A percentile compares a stretch with the other conserved stretches of the same genome.
These are phyloP conservation scores for Aspergillaceae sp. DNA, from an alignment of 2,329 filamentous ascomycete genomes.

Conservation along the genomic window DNA sequence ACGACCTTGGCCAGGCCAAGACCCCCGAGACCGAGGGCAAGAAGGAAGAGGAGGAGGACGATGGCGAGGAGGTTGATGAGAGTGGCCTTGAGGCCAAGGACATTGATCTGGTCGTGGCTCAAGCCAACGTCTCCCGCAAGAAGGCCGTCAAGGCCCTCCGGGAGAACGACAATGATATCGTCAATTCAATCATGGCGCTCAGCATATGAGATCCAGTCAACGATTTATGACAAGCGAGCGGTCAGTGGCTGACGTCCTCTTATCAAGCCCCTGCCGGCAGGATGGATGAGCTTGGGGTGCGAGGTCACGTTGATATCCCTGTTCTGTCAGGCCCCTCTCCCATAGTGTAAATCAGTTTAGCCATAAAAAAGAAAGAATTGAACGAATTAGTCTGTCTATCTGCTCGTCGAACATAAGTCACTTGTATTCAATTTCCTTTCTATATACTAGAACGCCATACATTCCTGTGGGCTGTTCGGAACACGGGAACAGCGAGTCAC, in stretches of 20 bases:
- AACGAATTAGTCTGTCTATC: not conserved
- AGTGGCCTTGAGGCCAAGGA: conserved; percentile 96
- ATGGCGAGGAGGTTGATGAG: conserved; percentile 92
- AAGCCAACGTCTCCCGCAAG: conserved; percentile 92
- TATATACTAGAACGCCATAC: not conserved
- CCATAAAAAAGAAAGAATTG: conserved; percentile 16
- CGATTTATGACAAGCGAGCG: conserved; percentile 2
- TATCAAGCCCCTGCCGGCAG: conserved; percentile 12
- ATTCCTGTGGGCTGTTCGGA: conserved; percentile 15
- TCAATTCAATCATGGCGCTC: conserved; percentile 99
- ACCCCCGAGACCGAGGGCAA: conserved; percentile 50
- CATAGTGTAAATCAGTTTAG: conserved; percentile 31
- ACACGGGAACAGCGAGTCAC: conserved; percentile 21
- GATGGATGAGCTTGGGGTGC: conserved; percentile 23
- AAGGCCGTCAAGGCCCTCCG: conserved; percentile 93
- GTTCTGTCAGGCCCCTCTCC: conserved; percentile 12
- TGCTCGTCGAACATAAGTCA: too few relatives aligned
- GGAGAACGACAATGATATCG: conserved; percentile 99
- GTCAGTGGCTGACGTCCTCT: conserved; percentile 16
- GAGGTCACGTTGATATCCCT: conserved; percentile 20
- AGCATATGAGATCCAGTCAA: conserved; percentile 52
- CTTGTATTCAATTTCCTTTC: too few relatives aligned
- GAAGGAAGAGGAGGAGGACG: conserved; percentile 78
- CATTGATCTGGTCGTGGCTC: conserved; percentile 97
- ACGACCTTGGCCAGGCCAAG: conserved; percentile 55